These are phyloP conservation scores for Bonia amplexicaulis DNA, from an alignment of 176 grass and related monocot genomes.

Conservation along the genomic window DNA sequence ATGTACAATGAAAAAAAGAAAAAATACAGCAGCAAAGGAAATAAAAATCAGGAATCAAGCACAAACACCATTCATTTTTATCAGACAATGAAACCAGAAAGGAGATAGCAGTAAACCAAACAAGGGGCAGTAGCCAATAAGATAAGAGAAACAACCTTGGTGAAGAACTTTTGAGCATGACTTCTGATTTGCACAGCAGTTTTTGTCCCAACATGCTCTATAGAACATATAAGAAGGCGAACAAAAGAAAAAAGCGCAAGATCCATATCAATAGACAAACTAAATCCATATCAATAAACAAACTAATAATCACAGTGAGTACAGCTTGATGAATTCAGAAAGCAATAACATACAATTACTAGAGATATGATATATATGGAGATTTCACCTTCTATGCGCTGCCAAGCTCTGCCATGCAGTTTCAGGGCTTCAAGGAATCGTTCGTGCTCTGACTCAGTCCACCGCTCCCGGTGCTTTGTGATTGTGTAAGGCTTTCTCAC, in stretches of 20 bases:
- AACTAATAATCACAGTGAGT: slow-evolving; percentile 4
- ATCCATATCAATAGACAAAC: slow-evolving; percentile 33
- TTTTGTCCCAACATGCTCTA: slow-evolving; percentile 98
- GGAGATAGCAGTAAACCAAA: slow-evolving; percentile 10
- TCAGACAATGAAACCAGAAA: slow-evolving; percentile 7
- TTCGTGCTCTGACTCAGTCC: slow-evolving; percentile 95
- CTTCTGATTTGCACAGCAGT: slow-evolving; percentile 97
- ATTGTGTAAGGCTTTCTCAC: slow-evolving; percentile 93
- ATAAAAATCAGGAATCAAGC: slow-evolving; percentile 9
- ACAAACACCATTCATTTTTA: neutral
- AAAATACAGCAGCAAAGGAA: neutral
- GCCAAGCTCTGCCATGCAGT: slow-evolving; percentile 93
- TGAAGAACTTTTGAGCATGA: slow-evolving; percentile 99
- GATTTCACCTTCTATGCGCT: slow-evolving; percentile 91
- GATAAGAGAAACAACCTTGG: slow-evolving; percentile 67
- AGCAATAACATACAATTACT: neutral
- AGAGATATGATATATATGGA: slow-evolving; percentile 10
- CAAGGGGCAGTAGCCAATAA: slow-evolving; percentile 23
- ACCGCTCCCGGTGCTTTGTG: slow-evolving; percentile 89
- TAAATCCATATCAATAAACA: slow-evolving; percentile 6
- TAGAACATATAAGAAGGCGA: slow-evolving; percentile 18
- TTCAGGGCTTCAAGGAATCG: slow-evolving; percentile 90
- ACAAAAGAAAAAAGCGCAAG: slow-evolving; percentile 28
- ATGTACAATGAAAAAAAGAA: slow-evolving; percentile 4
- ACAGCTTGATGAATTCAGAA: slow-evolving; percentile 1